Percentiles rank a stretch among this genome's conserved stretches.
Conservation (phyloP, 495 filamentous ascomycete genomes). For the Podospora fimiseda region DNA sequence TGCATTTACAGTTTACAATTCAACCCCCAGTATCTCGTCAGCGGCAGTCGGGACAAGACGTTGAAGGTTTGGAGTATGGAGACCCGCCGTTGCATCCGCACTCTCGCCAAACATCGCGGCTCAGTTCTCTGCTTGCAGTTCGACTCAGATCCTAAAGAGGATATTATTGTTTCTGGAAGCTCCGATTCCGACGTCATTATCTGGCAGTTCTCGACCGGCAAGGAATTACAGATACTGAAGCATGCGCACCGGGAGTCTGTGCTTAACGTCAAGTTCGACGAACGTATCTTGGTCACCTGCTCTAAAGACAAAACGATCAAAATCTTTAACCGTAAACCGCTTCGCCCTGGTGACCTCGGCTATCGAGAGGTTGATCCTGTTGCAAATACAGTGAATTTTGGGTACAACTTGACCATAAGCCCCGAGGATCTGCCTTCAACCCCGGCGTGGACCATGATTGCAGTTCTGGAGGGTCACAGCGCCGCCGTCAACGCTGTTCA, state of each 20-base stretch:
- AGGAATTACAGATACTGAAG: constrained; percentile 63
- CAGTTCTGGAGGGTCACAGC: constrained; percentile 69
- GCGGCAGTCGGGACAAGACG: constrained; percentile 83
- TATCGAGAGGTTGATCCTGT: constrained; percentile 55
- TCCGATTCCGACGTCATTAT: constrained; percentile 85
- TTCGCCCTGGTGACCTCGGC: constrained; percentile 61
- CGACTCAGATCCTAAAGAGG: constrained; percentile 82
- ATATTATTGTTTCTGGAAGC: constrained; percentile 88
- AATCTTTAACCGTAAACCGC: constrained; percentile 75
- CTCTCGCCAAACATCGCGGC: constrained; percentile 69
- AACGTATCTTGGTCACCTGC: constrained; percentile 86
- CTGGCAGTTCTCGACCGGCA: constrained; percentile 88
- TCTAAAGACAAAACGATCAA: constrained; percentile 97
- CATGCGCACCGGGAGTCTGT: constrained; percentile 84
- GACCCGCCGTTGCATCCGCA: constrained; percentile 67
- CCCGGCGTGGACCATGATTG: constrained; percentile 67
- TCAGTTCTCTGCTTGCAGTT: constrained; percentile 96
- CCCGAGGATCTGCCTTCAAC: constrained; percentile 42
- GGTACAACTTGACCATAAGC: constrained; percentile 34
- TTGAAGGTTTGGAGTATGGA: constrained; percentile 87
- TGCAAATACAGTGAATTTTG: constrained; percentile 41
- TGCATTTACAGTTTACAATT: constrained; percentile 96
- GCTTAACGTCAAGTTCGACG: constrained; percentile 90
- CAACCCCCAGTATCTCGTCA: constrained; percentile 77
- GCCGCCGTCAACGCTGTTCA: constrained; percentile 97